Evolutionary conservation across 805 yeast species (phyloP).

Genomic region (Jamesozyma lodderae): DNA sequence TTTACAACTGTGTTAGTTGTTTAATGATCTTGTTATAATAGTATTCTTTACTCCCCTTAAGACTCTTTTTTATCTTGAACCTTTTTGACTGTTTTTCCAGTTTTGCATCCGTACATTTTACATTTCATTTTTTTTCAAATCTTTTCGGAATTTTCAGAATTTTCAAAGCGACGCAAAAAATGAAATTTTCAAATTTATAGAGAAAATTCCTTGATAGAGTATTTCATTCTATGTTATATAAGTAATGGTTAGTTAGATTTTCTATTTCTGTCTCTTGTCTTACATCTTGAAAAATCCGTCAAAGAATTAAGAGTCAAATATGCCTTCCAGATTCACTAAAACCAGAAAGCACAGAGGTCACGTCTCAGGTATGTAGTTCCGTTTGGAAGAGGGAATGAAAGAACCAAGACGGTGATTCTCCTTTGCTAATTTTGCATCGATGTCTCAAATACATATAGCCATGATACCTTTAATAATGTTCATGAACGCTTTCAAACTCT

Average conservation of each 20-base stretch:
- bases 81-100: neutral
- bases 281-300: neutral
- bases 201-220: no score
- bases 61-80: no score
- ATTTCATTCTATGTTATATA: no score
- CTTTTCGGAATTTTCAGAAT: neutral
- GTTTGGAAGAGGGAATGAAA: slow-evolving; percentile 34
- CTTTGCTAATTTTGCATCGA: slow-evolving; percentile 1
- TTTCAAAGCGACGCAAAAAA: slow-evolving; percentile 2
- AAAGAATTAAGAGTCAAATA: slow-evolving; percentile 32
- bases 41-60: no score
- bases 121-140: neutral
- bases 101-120: slow-evolving; percentile 1
- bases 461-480: no score
- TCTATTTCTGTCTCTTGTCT: no score
- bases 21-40: no score
- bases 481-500: no score
- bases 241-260: no score
- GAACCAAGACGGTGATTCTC: slow-evolving; percentile 33
- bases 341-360: slow-evolving; percentile 99
- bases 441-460: no score
- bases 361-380: slow-evolving; percentile 86
- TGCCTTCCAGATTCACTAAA: slow-evolving; percentile 99
- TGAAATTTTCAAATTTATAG: no score
- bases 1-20: no score